Evolutionary conservation across 2,329 filamentous ascomycete species (phyloP).

Genomic region (Macrophomina tecta): DNA sequence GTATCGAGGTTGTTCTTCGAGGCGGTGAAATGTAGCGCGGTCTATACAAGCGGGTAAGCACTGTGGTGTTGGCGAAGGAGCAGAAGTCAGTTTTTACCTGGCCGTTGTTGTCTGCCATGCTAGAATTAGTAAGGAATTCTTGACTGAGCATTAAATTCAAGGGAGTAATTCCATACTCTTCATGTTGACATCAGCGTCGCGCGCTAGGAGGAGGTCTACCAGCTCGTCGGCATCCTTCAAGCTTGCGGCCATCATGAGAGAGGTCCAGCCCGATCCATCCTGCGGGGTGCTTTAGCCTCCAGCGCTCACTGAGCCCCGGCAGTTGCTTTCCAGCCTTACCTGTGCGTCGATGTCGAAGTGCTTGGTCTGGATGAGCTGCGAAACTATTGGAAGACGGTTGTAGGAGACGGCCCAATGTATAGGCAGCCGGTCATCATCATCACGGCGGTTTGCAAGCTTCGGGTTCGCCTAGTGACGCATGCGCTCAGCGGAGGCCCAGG

Average conservation of each 20-base stretch:
- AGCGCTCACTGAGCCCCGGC: neutral
- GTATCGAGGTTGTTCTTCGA: slow-evolving; percentile 88
- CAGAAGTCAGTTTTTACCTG: slow-evolving; percentile 55
- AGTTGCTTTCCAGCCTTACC: slow-evolving; percentile 51
- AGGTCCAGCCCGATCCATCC: slow-evolving; percentile 82
- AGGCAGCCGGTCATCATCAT: slow-evolving; percentile 87
- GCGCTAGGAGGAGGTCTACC: slow-evolving; percentile 70
- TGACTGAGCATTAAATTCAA: neutral
- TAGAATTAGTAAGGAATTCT: neutral
- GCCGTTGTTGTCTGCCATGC: slow-evolving; percentile 64
- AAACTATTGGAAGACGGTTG: slow-evolving; percentile 76
- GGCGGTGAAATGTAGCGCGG: slow-evolving; percentile 86
- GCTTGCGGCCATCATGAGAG: slow-evolving; percentile 81
- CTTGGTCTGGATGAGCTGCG: slow-evolving; percentile 71
- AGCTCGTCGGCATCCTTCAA: slow-evolving; percentile 74
- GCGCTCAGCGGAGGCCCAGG: neutral
- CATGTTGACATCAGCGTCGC: slow-evolving; percentile 73
- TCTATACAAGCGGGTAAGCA: slow-evolving; percentile 56
- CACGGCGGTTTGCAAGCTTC: slow-evolving; percentile 73
- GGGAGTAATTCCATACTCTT: slow-evolving; percentile 63
- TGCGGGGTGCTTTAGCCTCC: slow-evolving; percentile 38
- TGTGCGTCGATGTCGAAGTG: slow-evolving; percentile 84
- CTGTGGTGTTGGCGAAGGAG: slow-evolving; percentile 25
- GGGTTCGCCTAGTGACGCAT: slow-evolving; percentile 69
- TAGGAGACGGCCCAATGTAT: slow-evolving; percentile 94